Evolutionary conservation across 2,329 filamentous ascomycete species (phyloP).

Genomic region (Pseudogymnoascus sp.): DNA sequence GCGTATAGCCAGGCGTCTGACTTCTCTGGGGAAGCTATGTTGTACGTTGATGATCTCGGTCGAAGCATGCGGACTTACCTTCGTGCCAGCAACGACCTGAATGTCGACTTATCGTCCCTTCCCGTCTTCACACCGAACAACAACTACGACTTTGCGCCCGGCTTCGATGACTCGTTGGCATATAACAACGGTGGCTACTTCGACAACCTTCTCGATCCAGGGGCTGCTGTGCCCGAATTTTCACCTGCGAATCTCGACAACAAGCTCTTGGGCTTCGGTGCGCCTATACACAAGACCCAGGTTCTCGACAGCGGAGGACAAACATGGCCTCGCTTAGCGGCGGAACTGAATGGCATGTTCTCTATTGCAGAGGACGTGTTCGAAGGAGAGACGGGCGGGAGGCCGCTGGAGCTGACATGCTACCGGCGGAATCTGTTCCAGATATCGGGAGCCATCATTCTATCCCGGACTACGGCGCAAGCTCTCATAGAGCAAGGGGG

Average conservation of each 20-base stretch:
- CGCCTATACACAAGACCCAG: slow-evolving; percentile 51
- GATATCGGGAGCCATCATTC: slow-evolving; percentile 76
- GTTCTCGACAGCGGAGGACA: slow-evolving; percentile 60
- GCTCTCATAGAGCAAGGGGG: slow-evolving; percentile 71
- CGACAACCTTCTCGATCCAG: slow-evolving; percentile 33
- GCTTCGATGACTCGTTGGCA: slow-evolving; percentile 60
- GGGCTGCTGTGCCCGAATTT: slow-evolving; percentile 18
- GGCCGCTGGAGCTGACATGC: slow-evolving; percentile 78
- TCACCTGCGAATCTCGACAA: slow-evolving; percentile 49
- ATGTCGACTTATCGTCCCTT: slow-evolving; percentile 7
- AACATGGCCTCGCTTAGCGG: slow-evolving; percentile 58
- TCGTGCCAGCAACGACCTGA: slow-evolving; percentile 5
- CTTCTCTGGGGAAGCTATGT: slow-evolving; percentile 1
- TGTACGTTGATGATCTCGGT: background rate
- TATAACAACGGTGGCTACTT: slow-evolving; percentile 39
- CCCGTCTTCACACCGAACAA: slow-evolving; percentile 16
- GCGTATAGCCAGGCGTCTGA: background rate
- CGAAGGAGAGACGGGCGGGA: slow-evolving; percentile 41
- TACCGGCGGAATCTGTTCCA: slow-evolving; percentile 94
- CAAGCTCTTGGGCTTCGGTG: slow-evolving; percentile 68
- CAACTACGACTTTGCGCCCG: slow-evolving; percentile 46
- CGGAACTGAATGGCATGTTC: slow-evolving; percentile 82
- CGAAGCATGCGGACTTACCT: slow-evolving; percentile 1
- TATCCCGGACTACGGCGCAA: slow-evolving; percentile 66
- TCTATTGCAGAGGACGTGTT: slow-evolving; percentile 79